These are phyloP conservation scores for Orobanche coerulescens DNA, from an alignment of 257 asterid genomes.

Conservation along the genomic window DNA sequence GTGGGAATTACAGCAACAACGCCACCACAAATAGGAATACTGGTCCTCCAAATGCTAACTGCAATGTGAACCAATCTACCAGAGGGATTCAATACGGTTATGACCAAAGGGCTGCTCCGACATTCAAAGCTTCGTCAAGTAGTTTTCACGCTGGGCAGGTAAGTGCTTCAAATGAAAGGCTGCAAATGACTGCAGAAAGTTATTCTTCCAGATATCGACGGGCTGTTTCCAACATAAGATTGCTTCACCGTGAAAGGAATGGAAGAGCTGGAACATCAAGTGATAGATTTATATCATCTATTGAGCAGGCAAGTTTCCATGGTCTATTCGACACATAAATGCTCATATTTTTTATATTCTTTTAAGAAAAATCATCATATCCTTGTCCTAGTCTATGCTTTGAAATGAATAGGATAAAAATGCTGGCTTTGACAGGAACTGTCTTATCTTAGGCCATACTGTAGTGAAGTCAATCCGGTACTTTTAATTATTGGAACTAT, in stretches of 20 bases:
- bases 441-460: background rate
- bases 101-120: conserved; percentile 33
- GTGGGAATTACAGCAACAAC: conserved; percentile 27
- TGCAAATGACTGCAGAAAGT: conserved; percentile 29
- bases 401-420: background rate
- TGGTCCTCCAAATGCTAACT: conserved; percentile 31
- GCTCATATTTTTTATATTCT: conserved; percentile 13
- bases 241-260: conserved; percentile 30
- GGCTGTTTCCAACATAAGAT: conserved; percentile 25
- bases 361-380: background rate
- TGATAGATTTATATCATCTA: conserved; percentile 33
- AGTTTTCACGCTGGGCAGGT: conserved; percentile 31
- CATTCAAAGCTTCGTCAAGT: conserved; percentile 40
- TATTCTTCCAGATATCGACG: conserved; percentile 33
- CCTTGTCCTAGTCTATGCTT: background rate
- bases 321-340: conserved; percentile 32
- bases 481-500: background rate
- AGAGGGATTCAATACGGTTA: conserved; percentile 40
- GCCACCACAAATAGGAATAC: conserved; percentile 29
- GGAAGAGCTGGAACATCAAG: conserved; percentile 29
- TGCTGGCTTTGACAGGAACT: background rate
- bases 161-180: conserved; percentile 37
- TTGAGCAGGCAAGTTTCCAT: conserved; percentile 30
- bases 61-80: conserved; percentile 26
- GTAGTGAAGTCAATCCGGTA: background rate